Base-by-base conservation (phyloP, 306 rosid genomes). In the Canavalia ensiformis region DNA sequence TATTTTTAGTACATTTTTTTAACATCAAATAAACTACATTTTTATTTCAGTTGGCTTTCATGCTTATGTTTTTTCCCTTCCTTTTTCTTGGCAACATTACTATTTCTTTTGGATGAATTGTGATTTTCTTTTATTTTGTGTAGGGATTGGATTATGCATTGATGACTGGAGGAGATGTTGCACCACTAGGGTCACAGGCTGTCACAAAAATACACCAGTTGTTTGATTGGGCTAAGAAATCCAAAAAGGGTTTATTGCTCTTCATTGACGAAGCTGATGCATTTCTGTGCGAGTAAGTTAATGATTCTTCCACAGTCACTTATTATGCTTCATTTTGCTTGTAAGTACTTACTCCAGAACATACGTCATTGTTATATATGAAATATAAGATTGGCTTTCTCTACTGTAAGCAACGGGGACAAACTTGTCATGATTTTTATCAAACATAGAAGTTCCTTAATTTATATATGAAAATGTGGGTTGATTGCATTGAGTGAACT, bases 81-180 rank as follows among this genome's bases (percentile, higher is more conserved):
- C 41, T 37, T 37, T 37, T 37, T 37, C 41, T 37, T 37, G 41
- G 41, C 4, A 37, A 0, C 2, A 37, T 37, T 37, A 37, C 4
- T 37, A 0, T 37, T 37, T 37, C 41, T 37, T 2, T 37, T 37
- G 41, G 41, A 37, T 2, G 41, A 37, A 37, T 37, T 37, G 3
- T 4, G 4, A 37, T 37, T 37, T 37, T 37, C 41, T 37, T 4
- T 37, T 37, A 37, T 37, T 37, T 37, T 37, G 2, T 79, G 75
- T 76, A 95, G 98, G 99, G 99, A 67, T 84, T 95, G 75, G 98
- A 95, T 86, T 95, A 95, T 75, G 99, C 99, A 60, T 88, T 95
- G 84, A 95, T 95, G 99, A 95, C 97, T 6, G 99, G 99, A 87
- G 99, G 99, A 49, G 99, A 95, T 86, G 99, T 95, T 82, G 94